These are phyloP conservation scores for Malus domestica DNA, from an alignment of 306 rosid genomes.

Conservation along the genomic window ASM211411v1 NC_041789.1:5719501-5720000, in stretches of 20 bases:
- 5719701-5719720: too few relatives aligned
- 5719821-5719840: not conserved
- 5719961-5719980: too few relatives aligned
- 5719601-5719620: not conserved
- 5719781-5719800: not conserved
- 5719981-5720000: too few relatives aligned
- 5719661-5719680: not conserved
- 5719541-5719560: not conserved
- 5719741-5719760: not conserved
- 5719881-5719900: not conserved
- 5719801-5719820: not conserved
- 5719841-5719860: not conserved
- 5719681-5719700: too few relatives aligned
- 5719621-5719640: not conserved
- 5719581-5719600: not conserved
- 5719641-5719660: not conserved
- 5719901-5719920: not conserved
- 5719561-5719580: not conserved
- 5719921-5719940: too few relatives aligned
- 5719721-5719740: too few relatives aligned
- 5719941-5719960: too few relatives aligned
- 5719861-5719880: not conserved
- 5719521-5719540: not conserved
- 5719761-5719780: not conserved
- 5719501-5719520: not conserved